These are phyloP conservation scores for Macroventuria anomochaeta DNA, from an alignment of 2,329 filamentous ascomycete species.

Conservation along the genomic window DNA sequence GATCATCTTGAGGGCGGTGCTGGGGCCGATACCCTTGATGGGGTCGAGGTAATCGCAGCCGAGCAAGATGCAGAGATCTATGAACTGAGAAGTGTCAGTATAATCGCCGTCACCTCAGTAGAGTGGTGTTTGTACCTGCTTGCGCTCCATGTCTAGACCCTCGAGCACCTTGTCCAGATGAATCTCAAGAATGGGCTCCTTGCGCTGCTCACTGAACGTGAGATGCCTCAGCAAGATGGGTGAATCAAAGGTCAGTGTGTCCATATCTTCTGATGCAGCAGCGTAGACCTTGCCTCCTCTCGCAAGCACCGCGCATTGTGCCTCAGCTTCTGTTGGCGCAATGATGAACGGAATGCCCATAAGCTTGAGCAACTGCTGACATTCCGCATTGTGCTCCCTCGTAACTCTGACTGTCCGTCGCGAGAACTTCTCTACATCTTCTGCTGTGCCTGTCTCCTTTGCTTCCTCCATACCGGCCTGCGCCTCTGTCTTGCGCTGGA, in stretches of 20 bases:
- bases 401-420: constrained; percentile 91
- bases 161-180: constrained; percentile 85
- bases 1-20: constrained; percentile 90
- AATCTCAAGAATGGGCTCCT: constrained; percentile 97
- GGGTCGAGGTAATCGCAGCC: constrained; percentile 98
- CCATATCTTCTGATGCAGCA: constrained; percentile 98
- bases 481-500: constrained; percentile 92
- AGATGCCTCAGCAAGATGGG: constrained; percentile 91
- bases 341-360: constrained; percentile 98
- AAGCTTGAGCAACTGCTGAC: constrained; percentile 84
- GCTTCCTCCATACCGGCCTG: constrained; percentile 90
- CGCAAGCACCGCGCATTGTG: constrained; percentile 90
- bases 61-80: constrained; percentile 95
- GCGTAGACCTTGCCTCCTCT: constrained; percentile 94
- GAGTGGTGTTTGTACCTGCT: constrained; percentile 65
- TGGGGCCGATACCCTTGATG: constrained; percentile 90
- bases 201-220: constrained; percentile 95
- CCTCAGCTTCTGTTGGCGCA: constrained; percentile 95
- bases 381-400: constrained; percentile 95
- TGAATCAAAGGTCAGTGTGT: constrained; percentile 92
- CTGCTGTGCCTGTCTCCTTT: constrained; percentile 93
- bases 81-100: constrained; percentile 67
- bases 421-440: constrained; percentile 98
- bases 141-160: constrained; percentile 84
- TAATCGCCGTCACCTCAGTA: not conserved